A percentile compares a stretch with the other conserved stretches of the same genome.
These are phyloP conservation scores for Rhododendron griersonianum DNA, from an alignment of 148 eudicot species.

Conservation along the genomic window DNA sequence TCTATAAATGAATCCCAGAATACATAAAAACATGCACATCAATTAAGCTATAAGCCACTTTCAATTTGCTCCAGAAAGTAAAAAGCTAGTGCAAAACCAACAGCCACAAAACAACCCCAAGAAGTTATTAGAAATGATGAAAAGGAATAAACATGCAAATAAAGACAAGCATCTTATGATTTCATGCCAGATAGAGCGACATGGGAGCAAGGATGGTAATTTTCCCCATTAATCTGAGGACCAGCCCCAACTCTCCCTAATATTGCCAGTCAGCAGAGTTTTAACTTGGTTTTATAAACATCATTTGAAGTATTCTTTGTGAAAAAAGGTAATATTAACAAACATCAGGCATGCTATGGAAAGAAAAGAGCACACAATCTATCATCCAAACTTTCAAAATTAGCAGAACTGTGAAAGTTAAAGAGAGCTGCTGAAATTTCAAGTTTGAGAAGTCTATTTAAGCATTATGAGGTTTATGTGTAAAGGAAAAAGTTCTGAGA, in stretches of 20 bases:
- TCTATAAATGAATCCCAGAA: neutral
- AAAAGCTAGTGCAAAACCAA: neutral
- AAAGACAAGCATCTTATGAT: neutral
- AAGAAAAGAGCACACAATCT: neutral
- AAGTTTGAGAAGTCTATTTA: neutral
- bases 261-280: neutral
- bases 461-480: neutral
- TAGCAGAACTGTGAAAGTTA: neutral
- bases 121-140: neutral
- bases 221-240: neutral
- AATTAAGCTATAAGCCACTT: neutral
- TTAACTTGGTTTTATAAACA: neutral
- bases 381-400: neutral
- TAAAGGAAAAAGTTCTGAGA: neutral
- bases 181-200: neutral
- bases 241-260: neutral
- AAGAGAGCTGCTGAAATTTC: neutral
- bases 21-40: neutral
- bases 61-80: neutral
- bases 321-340: neutral
- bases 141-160: neutral
- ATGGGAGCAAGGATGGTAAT: neutral
- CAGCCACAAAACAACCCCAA: neutral
- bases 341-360: neutral
- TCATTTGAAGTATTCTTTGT: neutral